Percentiles rank a stretch among this genome's conserved stretches.
phyloP scores from a whole-genome alignment of 1,139 yeast species.

The Candida anutae region DNA sequence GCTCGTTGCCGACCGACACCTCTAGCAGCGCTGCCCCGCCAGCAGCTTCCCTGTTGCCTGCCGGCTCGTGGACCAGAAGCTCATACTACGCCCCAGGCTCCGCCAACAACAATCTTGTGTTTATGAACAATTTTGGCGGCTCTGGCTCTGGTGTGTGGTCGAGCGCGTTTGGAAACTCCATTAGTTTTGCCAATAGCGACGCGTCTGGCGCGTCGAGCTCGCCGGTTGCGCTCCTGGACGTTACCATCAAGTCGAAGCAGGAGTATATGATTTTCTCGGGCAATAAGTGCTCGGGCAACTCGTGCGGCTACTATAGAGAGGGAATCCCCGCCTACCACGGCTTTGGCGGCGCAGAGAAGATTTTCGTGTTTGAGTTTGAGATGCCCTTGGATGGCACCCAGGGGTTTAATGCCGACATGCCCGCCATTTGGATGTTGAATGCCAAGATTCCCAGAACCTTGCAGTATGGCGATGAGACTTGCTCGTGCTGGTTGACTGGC shows the following conservation, averaged over 20 bases:
- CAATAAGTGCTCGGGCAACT: slow-evolving; percentile 40
- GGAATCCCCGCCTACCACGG: slow-evolving; percentile 75
- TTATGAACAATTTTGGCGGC: slow-evolving; percentile 21
- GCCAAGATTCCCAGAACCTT: slow-evolving; percentile 75
- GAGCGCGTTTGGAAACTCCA: slow-evolving; percentile 18
- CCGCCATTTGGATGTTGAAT: slow-evolving; percentile 73
- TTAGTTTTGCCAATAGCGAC: slow-evolving; percentile 23
- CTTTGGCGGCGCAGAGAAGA: slow-evolving; percentile 54
- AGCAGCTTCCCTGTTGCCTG: not conserved
- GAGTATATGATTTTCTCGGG: slow-evolving; percentile 60
- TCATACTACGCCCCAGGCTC: slow-evolving; percentile 20
- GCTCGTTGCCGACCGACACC: slow-evolving; percentile 6
- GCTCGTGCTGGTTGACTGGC: slow-evolving; percentile 73
- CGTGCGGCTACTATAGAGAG: slow-evolving; percentile 64
- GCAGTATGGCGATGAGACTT: slow-evolving; percentile 55
- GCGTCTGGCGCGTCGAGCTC: slow-evolving; percentile 34
- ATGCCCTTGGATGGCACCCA: slow-evolving; percentile 44
- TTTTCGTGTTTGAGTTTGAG: slow-evolving; percentile 64
- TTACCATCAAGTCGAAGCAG: slow-evolving; percentile 45
- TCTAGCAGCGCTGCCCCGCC: slow-evolving; percentile 6
- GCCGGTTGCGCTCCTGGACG: slow-evolving; percentile 45
- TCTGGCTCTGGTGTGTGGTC: slow-evolving; percentile 20
- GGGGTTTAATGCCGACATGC: slow-evolving; percentile 49
- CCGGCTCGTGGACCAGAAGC: slow-evolving; percentile 12
- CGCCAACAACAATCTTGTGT: slow-evolving; percentile 14